phyloP scores from a whole-genome alignment of 805 yeast species.

The Brettanomyces naardenensis region DNA sequence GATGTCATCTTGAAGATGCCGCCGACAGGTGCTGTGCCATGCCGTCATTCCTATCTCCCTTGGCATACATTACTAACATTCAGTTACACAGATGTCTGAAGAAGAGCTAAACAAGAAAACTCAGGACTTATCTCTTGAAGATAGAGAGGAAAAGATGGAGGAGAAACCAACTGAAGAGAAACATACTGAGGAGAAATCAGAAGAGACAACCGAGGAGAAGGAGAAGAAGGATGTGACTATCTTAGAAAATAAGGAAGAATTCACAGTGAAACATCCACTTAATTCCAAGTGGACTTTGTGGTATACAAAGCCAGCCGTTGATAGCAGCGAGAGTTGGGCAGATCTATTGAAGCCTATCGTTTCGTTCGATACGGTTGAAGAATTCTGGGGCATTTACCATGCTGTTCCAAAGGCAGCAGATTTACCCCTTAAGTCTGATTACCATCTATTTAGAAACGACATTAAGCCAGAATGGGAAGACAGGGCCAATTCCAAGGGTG shows the following conservation, averaged over 20 bases:
- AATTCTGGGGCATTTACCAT: constrained; percentile 97
- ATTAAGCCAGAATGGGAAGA: constrained; percentile 99
- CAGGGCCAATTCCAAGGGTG: constrained; percentile 77
- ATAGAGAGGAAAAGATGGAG: constrained; percentile 18
- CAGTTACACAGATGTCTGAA: too few relatives aligned
- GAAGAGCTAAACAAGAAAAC: constrained; percentile 28
- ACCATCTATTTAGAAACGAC: constrained; percentile 89
- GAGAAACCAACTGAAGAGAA: neutral
- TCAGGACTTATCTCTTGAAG: constrained; percentile 28
- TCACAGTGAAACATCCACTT: constrained; percentile 80
- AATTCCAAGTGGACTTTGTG: constrained; percentile 91
- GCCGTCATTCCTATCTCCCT: too few relatives aligned
- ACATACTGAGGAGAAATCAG: constrained; percentile 20
- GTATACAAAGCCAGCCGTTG: constrained; percentile 91
- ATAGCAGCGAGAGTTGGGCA: constrained; percentile 78
- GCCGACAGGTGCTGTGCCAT: too few relatives aligned
- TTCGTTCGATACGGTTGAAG: constrained; percentile 90
- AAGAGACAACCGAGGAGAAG: constrained; percentile 21
- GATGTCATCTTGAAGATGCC: too few relatives aligned
- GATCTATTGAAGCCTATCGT: constrained; percentile 90
- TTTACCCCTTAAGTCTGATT: constrained; percentile 86
- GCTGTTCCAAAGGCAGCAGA: constrained; percentile 88
- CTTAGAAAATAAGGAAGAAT: constrained; percentile 52
- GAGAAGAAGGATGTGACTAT: constrained; percentile 37
- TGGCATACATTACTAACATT: too few relatives aligned